Evolutionary conservation across 1,284 basidiomycete genomes (phyloP).

Genomic region (Leccinum fallax): DNA sequence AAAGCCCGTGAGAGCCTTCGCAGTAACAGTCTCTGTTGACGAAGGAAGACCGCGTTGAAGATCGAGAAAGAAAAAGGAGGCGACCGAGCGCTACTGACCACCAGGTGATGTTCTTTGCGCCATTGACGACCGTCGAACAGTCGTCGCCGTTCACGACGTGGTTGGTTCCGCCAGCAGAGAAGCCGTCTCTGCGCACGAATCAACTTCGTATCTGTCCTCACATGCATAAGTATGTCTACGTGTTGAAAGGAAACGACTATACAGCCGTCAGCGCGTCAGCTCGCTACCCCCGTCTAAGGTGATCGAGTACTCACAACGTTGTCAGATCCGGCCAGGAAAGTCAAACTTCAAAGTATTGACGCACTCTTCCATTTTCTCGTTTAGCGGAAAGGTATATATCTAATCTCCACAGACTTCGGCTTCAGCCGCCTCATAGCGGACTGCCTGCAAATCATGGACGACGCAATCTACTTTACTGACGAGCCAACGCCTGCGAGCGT

Average conservation of each 20-base stretch:
- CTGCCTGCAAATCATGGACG: conserved; percentile 62
- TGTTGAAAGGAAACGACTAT: conserved; percentile 65
- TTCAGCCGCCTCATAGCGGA: conserved; percentile 17
- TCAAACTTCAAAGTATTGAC: background rate
- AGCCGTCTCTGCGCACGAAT: background rate
- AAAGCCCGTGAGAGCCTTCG: conserved; percentile 61
- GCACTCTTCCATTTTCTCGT: background rate
- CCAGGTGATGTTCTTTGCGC: conserved; percentile 59
- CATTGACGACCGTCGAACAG: conserved; percentile 59
- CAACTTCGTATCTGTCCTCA: background rate
- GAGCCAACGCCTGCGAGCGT: conserved; percentile 21
- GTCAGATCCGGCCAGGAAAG: conserved; percentile 50
- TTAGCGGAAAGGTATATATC: conserved; percentile 52
- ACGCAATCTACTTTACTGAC: conserved; percentile 53
- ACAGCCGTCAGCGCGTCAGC: conserved; percentile 4
- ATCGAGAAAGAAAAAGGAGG: background rate
- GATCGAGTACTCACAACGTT: conserved; percentile 17
- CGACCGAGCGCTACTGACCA: conserved; percentile 34
- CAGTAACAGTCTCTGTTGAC: conserved; percentile 49
- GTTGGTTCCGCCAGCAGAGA: conserved; percentile 51
- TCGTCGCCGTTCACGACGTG: conserved; percentile 62
- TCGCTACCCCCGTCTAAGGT: background rate
- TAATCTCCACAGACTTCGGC: conserved; percentile 38
- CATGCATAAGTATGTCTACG: conserved; percentile 39
- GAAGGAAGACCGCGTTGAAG: background rate